These are phyloP conservation scores for Xylaria sp. DNA, from an alignment of 2,329 filamentous ascomycete genomes.

Conservation along the genomic window DNA sequence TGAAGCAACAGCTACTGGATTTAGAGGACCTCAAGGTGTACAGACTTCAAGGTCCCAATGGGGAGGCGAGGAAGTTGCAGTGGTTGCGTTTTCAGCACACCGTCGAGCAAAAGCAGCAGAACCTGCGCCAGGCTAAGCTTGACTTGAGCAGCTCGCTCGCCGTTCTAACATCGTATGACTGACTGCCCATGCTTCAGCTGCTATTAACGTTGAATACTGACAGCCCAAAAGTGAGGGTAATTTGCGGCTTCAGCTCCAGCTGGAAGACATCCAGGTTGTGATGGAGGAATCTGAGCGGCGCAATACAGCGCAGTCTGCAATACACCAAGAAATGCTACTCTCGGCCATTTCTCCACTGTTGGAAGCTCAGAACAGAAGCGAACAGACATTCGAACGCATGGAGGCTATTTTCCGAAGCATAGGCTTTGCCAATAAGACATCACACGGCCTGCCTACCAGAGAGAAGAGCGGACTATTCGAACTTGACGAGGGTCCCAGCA, in stretches of 20 bases:
- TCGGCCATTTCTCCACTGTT: not conserved
- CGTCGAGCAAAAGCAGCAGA: not conserved
- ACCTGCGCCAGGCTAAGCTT: not conserved
- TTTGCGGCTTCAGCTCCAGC: not conserved
- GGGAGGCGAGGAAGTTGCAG: not conserved
- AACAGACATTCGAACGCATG: not conserved
- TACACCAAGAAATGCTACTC: not conserved
- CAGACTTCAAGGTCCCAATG: not conserved
- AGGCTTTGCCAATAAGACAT: not conserved
- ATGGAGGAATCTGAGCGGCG: not conserved
- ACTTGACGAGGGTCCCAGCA: not conserved
- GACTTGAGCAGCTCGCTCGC: not conserved
- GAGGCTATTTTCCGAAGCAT: not conserved
- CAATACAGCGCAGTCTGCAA: slow-evolving; percentile 1
- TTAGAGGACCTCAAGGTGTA: not conserved
- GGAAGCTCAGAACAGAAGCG: not conserved
- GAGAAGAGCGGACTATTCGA: not conserved
- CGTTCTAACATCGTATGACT: not conserved
- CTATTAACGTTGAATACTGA: not conserved
- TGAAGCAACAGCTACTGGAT: not conserved
- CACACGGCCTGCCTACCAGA: not conserved
- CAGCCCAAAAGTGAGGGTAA: not conserved
- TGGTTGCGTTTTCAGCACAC: not conserved
- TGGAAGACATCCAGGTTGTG: not conserved
- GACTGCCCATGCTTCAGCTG: not conserved